Conservation (phyloP, 495 filamentous ascomycete genomes). For the Penicillium daleae region DNA sequence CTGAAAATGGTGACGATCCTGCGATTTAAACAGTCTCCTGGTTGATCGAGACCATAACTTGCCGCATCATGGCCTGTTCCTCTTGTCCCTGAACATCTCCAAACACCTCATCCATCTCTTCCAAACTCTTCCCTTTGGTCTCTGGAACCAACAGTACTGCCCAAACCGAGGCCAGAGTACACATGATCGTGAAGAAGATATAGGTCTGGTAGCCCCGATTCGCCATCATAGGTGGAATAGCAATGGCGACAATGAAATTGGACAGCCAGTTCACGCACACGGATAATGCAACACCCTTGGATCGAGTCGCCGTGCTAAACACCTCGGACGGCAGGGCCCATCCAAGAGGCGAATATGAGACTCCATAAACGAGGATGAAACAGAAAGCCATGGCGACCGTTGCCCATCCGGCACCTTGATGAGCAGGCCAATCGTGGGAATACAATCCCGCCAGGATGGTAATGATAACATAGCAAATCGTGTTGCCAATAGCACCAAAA, state of each 20-base stretch:
- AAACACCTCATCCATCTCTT: slow-evolving; percentile 18
- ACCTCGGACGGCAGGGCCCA: slow-evolving; percentile 1
- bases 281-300: slow-evolving; percentile 60
- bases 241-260: slow-evolving; percentile 65
- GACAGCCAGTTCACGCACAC: slow-evolving; percentile 52
- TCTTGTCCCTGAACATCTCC: not conserved
- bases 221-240: slow-evolving; percentile 55
- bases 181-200: slow-evolving; percentile 13
- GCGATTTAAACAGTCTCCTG: not conserved
- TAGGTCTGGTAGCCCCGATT: slow-evolving; percentile 46
- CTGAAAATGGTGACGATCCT: not conserved
- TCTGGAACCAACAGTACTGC: slow-evolving; percentile 12
- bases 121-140: slow-evolving; percentile 9
- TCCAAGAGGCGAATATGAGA: slow-evolving; percentile 1
- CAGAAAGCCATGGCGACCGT: not conserved
- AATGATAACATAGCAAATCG: slow-evolving; percentile 1
- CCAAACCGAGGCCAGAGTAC: slow-evolving; percentile 7
- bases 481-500: slow-evolving; percentile 3
- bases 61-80: not conserved
- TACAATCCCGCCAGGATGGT: not conserved
- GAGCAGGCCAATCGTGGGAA: not conserved
- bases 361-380: slow-evolving; percentile 5
- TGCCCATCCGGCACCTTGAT: not conserved
- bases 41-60: not conserved
- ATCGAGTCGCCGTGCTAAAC: slow-evolving; percentile 56